Percentiles rank a stretch among this genome's conserved stretches.
phyloP scores from a whole-genome alignment of 2,329 filamentous ascomycete genomes.

The Colletotrichum limetticola region DNA sequence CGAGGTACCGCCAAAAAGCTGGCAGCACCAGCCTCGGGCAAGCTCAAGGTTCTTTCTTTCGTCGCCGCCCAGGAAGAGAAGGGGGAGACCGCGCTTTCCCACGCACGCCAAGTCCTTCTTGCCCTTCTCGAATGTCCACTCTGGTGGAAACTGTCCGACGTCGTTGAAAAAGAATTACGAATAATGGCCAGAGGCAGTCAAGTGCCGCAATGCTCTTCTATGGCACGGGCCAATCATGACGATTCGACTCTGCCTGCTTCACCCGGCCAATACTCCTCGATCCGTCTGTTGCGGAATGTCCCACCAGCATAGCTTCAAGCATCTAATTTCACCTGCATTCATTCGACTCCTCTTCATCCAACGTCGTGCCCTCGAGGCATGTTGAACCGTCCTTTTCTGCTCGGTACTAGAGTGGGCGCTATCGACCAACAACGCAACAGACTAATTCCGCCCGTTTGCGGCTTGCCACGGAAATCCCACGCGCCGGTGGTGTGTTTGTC shows the following conservation, averaged over 20 bases:
- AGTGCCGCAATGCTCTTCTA: conserved; percentile 2
- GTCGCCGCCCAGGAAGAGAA: not conserved
- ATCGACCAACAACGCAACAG: no score
- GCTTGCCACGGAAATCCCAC: no score
- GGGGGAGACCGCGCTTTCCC: not conserved
- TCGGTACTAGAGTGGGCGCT: no score
- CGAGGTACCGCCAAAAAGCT: not conserved
- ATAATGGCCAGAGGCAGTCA: conserved; percentile 30
- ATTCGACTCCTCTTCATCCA: not conserved
- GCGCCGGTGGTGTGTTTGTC: conserved; percentile 1
- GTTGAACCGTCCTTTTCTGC: not conserved
- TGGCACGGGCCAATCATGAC: conserved; percentile 28
- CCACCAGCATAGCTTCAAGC: not conserved
- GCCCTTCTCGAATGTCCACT: conserved; percentile 7
- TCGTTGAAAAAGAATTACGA: conserved; percentile 25
- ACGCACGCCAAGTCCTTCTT: conserved; percentile 9
- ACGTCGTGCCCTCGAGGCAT: not conserved
- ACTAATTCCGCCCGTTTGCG: no score
- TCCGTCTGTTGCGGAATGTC: not conserved
- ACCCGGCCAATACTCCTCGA: conserved; percentile 12
- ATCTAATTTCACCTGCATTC: conserved; percentile 13
- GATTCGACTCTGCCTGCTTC: conserved; percentile 22
- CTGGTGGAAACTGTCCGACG: conserved; percentile 32
- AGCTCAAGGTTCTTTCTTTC: not conserved
- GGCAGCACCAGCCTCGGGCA: not conserved